Evolutionary conservation across 1,139 yeast genomes (phyloP).

Genomic region (Kodamaea derodonti): DNA sequence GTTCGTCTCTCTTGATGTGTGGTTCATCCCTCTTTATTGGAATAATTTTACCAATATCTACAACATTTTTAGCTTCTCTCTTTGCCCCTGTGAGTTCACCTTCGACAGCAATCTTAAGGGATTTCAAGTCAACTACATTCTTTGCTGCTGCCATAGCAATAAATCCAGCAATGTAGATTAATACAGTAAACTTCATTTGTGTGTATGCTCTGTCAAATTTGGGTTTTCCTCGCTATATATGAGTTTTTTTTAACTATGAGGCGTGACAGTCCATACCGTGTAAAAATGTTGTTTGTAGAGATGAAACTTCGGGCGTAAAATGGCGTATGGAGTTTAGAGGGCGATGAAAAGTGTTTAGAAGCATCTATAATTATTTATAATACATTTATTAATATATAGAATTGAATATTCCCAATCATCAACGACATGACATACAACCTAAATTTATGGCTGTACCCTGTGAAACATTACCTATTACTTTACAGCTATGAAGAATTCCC

Average conservation of each 20-base stretch:
- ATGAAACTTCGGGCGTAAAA: no score
- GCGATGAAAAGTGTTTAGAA: no score
- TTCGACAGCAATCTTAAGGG: slow-evolving; percentile 5
- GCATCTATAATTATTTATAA: no score
- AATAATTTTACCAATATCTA: slow-evolving; percentile 14
- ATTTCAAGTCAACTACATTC: slow-evolving; percentile 10
- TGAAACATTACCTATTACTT: no score
- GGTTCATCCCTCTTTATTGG: slow-evolving; percentile 13
- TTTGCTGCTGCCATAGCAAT: slow-evolving; percentile 7
- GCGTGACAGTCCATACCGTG: background rate
- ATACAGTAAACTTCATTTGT: slow-evolving; percentile 1
- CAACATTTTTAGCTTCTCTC: slow-evolving; percentile 16
- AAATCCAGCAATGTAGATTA: slow-evolving; percentile 2
- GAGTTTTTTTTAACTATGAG: background rate
- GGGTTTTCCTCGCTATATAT: background rate
- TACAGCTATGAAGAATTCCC: no score
- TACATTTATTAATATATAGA: no score
- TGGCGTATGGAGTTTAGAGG: no score
- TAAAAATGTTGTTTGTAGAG: background rate
- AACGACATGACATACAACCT: no score
- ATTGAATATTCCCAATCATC: no score
- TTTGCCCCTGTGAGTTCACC: slow-evolving; percentile 3
- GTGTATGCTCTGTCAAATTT: background rate
- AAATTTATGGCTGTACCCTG: no score
- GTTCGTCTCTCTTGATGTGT: slow-evolving; percentile 2